Conservation (phyloP, 352 stramenopile genomes). For the Elongisporangium prolatum region DNA sequence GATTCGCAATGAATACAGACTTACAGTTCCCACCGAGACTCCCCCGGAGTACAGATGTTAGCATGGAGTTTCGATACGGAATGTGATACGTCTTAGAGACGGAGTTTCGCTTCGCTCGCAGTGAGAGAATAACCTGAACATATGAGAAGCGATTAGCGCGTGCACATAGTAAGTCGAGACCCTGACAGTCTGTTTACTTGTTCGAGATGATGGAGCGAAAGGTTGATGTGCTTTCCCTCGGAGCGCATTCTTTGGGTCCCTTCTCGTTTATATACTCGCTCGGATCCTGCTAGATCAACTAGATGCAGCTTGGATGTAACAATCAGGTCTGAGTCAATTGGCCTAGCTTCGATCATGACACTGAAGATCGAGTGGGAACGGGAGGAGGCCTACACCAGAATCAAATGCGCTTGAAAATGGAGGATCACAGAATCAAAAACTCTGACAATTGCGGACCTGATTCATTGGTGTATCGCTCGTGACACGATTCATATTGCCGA, state of each 20-base stretch:
- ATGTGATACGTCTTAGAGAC: slow-evolving; percentile 75
- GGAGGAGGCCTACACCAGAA: slow-evolving; percentile 59
- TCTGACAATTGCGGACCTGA: slow-evolving; percentile 28
- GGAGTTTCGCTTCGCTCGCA: slow-evolving; percentile 69
- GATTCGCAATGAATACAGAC: slow-evolving; percentile 95
- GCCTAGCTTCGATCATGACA: slow-evolving; percentile 86
- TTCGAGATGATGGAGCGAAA: slow-evolving; percentile 94
- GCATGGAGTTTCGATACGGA: slow-evolving; percentile 96
- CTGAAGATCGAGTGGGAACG: slow-evolving; percentile 97
- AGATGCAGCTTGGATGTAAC: slow-evolving; percentile 91
- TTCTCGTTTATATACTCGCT: slow-evolving; percentile 94
- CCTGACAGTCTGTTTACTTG: slow-evolving; percentile 32
- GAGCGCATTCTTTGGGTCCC: slow-evolving; percentile 86
- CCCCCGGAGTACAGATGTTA: slow-evolving; percentile 94
- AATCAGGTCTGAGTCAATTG: slow-evolving; percentile 70
- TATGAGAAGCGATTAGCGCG: too few species aligned
- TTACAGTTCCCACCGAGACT: slow-evolving; percentile 96
- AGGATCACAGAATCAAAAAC: too few species aligned
- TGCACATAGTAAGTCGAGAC: too few species aligned
- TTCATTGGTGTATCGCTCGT: slow-evolving; percentile 97
- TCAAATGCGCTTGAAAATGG: too few species aligned
- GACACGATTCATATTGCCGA: slow-evolving; percentile 95
- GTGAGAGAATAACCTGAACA: slow-evolving; percentile 94
- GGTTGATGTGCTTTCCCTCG: slow-evolving; percentile 96
- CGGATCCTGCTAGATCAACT: slow-evolving; percentile 94